These are phyloP conservation scores for Aspergillus tanneri DNA, from an alignment of 2,329 filamentous ascomycete genomes.

Conservation along the genomic window DNA sequence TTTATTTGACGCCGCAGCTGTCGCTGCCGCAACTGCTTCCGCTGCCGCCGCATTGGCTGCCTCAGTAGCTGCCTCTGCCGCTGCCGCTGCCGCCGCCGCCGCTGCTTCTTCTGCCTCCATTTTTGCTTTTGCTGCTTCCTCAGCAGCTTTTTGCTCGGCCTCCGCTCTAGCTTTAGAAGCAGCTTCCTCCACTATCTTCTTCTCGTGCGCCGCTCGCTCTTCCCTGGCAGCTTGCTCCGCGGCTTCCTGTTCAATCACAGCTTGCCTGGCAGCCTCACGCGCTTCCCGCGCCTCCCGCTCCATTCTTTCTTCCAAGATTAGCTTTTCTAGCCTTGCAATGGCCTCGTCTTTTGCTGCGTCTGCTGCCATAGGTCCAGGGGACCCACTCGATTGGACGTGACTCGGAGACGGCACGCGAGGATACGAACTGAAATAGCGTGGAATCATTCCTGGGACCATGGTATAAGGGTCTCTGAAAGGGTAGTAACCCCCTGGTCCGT, in stretches of 20 bases:
- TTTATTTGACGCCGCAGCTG: conserved; percentile 34
- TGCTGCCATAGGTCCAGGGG: conserved; percentile 34
- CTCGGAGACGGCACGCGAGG: conserved; percentile 37
- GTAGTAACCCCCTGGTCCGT: conserved; percentile 34
- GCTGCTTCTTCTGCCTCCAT: conserved; percentile 45
- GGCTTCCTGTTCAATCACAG: conserved; percentile 55
- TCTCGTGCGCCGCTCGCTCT: conserved; percentile 42
- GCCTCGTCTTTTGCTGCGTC: conserved; percentile 57
- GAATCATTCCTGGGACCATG: conserved; percentile 37
- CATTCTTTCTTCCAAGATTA: conserved; percentile 50
- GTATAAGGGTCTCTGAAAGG: conserved; percentile 37
- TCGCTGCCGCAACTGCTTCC: conserved; percentile 37
- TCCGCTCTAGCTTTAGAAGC: conserved; percentile 51
- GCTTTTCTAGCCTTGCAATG: conserved; percentile 61
- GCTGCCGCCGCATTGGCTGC: conserved; percentile 39
- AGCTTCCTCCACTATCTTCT: conserved; percentile 45
- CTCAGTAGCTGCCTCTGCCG: conserved; percentile 38
- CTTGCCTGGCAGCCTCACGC: conserved; percentile 40
- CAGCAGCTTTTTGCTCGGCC: conserved; percentile 46
- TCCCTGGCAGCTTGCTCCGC: conserved; percentile 33
- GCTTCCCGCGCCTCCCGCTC: conserved; percentile 42
- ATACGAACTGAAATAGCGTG: conserved; percentile 38
- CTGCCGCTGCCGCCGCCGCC: conserved; percentile 40
- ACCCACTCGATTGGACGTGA: conserved; percentile 27
- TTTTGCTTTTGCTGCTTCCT: conserved; percentile 51